phyloP scores from a whole-genome alignment of 2,329 filamentous ascomycete species.

The Penicillium sp. region DNA sequence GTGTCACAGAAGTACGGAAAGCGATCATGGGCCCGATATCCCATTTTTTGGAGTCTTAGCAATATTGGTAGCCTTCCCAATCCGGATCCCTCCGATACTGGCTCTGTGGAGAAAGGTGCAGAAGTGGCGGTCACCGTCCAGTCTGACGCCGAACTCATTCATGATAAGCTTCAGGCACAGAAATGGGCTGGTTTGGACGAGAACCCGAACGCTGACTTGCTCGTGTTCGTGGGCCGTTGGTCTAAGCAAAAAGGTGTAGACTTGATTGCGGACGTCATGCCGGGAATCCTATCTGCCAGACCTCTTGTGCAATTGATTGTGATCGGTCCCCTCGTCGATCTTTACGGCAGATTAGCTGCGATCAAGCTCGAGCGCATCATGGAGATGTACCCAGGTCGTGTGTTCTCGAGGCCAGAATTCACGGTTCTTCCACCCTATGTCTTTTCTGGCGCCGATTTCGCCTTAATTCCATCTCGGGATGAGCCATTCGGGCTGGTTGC shows the following conservation, averaged over 20 bases:
- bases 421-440: slow-evolving; percentile 64
- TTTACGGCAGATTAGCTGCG: slow-evolving; percentile 66
- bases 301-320: slow-evolving; percentile 61
- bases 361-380: slow-evolving; percentile 64
- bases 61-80: slow-evolving; percentile 63
- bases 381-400: slow-evolving; percentile 62
- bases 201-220: slow-evolving; percentile 61
- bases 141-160: slow-evolving; percentile 54
- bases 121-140: slow-evolving; percentile 53
- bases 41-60: slow-evolving; percentile 66
- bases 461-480: slow-evolving; percentile 66
- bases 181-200: slow-evolving; percentile 65
- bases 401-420: slow-evolving; percentile 66
- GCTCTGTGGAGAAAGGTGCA: slow-evolving; percentile 46
- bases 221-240: slow-evolving; percentile 69
- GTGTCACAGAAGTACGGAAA: slow-evolving; percentile 68
- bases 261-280: slow-evolving; percentile 66
- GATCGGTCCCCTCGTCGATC: slow-evolving; percentile 64
- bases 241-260: slow-evolving; percentile 68
- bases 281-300: slow-evolving; percentile 59
- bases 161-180: slow-evolving; percentile 62
- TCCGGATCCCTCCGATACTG: slow-evolving; percentile 59
- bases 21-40: slow-evolving; percentile 64
- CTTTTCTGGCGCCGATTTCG: slow-evolving; percentile 66
- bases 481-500: slow-evolving; percentile 68